Percentiles rank a stretch among this genome's conserved stretches.
Conservation (phyloP, 306 rosid genomes). For the Sicyos edulis region DNA sequence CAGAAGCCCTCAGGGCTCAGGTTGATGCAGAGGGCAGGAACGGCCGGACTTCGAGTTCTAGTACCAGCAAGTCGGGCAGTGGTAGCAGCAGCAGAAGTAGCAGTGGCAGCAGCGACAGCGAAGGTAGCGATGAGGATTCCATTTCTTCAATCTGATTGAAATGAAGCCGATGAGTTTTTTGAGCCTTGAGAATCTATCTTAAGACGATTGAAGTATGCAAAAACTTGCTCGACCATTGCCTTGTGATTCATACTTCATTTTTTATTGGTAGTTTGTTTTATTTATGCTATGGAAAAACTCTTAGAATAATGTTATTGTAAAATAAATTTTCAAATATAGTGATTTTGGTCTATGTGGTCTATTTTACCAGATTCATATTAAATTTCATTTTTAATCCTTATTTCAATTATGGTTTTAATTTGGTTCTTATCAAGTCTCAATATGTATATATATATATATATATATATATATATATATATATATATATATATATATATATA, state of each 20-base stretch:
- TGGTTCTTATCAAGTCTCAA: no score
- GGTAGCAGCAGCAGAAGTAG: conserved; percentile 49
- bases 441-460: no score
- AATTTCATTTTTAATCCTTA: neutral
- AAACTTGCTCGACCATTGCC: neutral
- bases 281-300: neutral
- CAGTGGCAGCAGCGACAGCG: conserved; percentile 75
- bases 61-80: conserved; percentile 70
- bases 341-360: conserved; percentile 13
- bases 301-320: conserved; percentile 7
- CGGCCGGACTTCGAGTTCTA: conserved; percentile 58
- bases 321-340: neutral
- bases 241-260: neutral
- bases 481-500: no score
- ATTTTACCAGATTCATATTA: neutral
- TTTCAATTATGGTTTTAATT: neutral
- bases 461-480: no score
- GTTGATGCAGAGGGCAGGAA: conserved; percentile 66
- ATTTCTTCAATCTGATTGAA: conserved; percentile 58
- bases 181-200: neutral
- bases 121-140: conserved; percentile 76
- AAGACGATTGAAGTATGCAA: neutral
- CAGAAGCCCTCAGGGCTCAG: conserved; percentile 74
- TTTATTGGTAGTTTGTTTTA: neutral
- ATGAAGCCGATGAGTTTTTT: neutral